These are phyloP conservation scores for Apocynum venetum DNA, from an alignment of 257 asterid genomes.

Conservation along the genomic window DNA sequence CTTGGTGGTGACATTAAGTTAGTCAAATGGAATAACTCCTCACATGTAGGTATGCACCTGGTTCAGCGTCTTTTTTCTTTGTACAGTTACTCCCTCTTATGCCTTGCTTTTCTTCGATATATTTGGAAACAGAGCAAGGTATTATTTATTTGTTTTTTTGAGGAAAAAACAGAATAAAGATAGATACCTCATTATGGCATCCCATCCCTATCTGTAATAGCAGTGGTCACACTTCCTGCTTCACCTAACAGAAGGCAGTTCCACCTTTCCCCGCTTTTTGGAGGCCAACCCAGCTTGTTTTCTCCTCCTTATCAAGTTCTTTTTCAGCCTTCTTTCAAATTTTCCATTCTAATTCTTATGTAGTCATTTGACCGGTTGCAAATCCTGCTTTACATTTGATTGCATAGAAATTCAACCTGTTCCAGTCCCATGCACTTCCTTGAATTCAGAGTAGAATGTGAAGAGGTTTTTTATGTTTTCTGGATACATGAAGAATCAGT, in stretches of 20 bases:
- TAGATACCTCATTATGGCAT: background rate
- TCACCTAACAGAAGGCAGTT: background rate
- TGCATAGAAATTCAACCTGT: background rate
- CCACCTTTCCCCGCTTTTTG: background rate
- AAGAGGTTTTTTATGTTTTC: background rate
- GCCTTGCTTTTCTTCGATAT: background rate
- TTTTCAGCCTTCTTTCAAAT: background rate
- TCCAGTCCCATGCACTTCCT: background rate
- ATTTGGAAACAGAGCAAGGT: background rate
- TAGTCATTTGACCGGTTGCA: background rate
- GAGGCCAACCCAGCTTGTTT: background rate
- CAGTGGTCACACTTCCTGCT: background rate
- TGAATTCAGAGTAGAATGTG: background rate
- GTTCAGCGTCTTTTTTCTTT: background rate
- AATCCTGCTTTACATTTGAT: background rate
- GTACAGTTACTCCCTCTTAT: background rate
- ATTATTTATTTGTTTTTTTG: too few relatives aligned
- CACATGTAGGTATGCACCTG: slow-evolving; percentile 76
- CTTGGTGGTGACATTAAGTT: slow-evolving; percentile 78
- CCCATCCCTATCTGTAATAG: background rate
- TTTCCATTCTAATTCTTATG: background rate
- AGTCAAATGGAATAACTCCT: slow-evolving; percentile 74
- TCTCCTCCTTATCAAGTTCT: background rate
- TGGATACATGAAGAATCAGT: background rate
- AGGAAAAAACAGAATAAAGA: background rate